Conservation (phyloP, 2,329 filamentous ascomycete species). For the Diaporthe batatas region DNA sequence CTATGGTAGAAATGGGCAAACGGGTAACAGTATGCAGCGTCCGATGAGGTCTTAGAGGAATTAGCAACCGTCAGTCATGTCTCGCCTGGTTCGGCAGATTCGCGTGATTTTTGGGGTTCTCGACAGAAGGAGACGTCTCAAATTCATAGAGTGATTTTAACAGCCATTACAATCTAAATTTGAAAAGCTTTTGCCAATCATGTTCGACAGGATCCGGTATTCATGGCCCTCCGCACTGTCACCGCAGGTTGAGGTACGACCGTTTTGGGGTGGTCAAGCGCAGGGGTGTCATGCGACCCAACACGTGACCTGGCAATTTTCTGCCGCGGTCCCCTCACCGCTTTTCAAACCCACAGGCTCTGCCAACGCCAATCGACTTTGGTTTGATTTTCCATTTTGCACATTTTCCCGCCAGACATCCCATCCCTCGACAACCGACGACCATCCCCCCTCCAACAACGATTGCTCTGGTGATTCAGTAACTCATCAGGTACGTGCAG, state of each 20-base stretch:
- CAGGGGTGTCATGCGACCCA: slow-evolving; percentile 11
- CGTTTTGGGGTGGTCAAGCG: neutral
- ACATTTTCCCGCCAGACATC: slow-evolving; percentile 32
- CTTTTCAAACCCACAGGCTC: slow-evolving; percentile 39
- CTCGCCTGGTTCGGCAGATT: neutral
- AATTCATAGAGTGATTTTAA: neutral
- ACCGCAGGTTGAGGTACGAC: neutral
- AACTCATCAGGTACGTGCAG: slow-evolving; percentile 43
- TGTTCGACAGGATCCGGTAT: too few species aligned
- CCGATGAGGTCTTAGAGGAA: neutral
- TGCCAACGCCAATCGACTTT: slow-evolving; percentile 12
- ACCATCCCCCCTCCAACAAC: slow-evolving; percentile 38
- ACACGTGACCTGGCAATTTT: slow-evolving; percentile 29
- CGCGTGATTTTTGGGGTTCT: neutral
- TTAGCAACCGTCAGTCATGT: neutral
- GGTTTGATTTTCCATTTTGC: slow-evolving; percentile 35
- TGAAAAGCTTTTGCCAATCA: neutral
- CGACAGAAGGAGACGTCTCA: neutral
- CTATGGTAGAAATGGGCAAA: neutral
- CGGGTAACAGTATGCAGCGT: neutral
- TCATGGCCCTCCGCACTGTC: too few species aligned
- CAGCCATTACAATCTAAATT: neutral
- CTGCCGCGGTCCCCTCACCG: neutral
- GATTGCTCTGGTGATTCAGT: slow-evolving; percentile 43
- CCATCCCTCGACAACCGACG: slow-evolving; percentile 41